These are phyloP conservation scores for Pulveroboletus ravenelii DNA, from an alignment of 768 basidiomycete genomes.

Conservation along the genomic window DNA sequence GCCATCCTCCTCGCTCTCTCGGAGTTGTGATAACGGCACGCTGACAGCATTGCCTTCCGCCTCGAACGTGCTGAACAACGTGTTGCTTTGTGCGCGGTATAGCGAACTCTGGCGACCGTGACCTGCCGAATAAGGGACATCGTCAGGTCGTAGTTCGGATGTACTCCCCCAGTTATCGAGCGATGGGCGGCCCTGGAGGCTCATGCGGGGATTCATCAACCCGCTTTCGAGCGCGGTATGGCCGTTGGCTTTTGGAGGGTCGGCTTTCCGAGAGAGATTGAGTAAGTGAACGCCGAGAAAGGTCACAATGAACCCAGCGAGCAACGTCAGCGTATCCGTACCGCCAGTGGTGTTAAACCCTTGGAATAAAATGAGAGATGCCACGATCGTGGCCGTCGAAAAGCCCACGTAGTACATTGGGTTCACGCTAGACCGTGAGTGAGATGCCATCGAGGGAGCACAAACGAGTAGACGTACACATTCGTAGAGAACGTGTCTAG, in stretches of 20 bases:
- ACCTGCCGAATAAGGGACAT: constrained; percentile 27
- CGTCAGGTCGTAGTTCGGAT: constrained; percentile 29
- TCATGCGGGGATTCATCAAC: constrained; percentile 73
- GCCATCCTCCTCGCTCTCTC: constrained; percentile 61
- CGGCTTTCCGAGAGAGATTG: constrained; percentile 66
- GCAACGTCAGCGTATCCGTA: constrained; percentile 78
- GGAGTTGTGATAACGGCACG: constrained; percentile 57
- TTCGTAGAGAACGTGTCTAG: constrained; percentile 96
- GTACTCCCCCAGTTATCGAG: constrained; percentile 63
- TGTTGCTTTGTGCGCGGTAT: constrained; percentile 59
- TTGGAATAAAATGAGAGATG: constrained; percentile 94
- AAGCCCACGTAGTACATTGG: constrained; percentile 98
- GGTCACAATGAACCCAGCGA: constrained; percentile 87
- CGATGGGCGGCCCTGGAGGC: constrained; percentile 75
- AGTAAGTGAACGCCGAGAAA: constrained; percentile 97
- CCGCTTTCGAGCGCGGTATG: constrained; percentile 61
- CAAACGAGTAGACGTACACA: constrained; percentile 57
- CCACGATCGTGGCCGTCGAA: constrained; percentile 87
- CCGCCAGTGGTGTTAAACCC: constrained; percentile 89
- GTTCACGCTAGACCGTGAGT: constrained; percentile 63
- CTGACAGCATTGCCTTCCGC: constrained; percentile 26
- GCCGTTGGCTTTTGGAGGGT: constrained; percentile 39
- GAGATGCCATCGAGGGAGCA: neutral
- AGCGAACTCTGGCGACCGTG: constrained; percentile 66
- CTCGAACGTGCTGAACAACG: constrained; percentile 76